phyloP scores from a whole-genome alignment of 192 early-diverging fungal genomes.

The Backusella tarrabulga region DNA sequence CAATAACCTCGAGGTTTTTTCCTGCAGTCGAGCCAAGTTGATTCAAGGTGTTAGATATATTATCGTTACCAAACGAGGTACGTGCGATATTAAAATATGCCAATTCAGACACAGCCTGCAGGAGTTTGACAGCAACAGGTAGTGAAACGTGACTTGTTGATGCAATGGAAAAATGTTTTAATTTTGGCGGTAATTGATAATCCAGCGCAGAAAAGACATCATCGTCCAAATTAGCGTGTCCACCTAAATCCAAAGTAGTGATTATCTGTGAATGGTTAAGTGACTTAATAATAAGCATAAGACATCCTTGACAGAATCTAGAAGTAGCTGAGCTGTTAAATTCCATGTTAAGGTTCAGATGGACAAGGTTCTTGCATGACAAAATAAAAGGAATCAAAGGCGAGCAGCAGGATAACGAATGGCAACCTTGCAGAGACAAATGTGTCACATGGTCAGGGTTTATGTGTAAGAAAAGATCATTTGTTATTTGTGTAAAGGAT shows the following conservation, averaged over 20 bases:
- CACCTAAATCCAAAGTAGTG: conserved; percentile 1
- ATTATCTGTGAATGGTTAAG: not conserved
- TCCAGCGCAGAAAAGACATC: not conserved
- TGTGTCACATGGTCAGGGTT: conserved; percentile 1
- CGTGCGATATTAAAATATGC: conserved; percentile 4
- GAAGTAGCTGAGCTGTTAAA: not conserved
- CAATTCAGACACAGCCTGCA: not conserved
- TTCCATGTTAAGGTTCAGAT: conserved; percentile 7
- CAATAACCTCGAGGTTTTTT: conserved; percentile 5
- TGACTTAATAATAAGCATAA: not conserved
- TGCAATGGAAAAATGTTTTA: conserved; percentile 3
- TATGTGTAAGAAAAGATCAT: conserved; percentile 3
- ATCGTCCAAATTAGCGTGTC: conserved; percentile 2
- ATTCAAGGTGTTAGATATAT: not conserved
- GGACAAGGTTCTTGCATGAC: not conserved
- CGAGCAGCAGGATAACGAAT: not conserved
- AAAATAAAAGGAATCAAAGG: conserved; percentile 6
- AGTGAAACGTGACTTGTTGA: not conserved
- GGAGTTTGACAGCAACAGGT: not conserved
- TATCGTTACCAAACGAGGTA: not conserved
- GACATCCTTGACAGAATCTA: not conserved
- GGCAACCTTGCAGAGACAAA: conserved; percentile 11
- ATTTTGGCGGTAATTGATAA: not conserved
- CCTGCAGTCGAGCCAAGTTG: not conserved
- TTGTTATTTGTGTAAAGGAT: conserved; percentile 12